A percentile compares a stretch with the other conserved stretches of the same genome.
Evolutionary conservation across 202 grass and related monocot species (phyloP).

Genomic region (Dendrocalamus latiflorus): DNA sequence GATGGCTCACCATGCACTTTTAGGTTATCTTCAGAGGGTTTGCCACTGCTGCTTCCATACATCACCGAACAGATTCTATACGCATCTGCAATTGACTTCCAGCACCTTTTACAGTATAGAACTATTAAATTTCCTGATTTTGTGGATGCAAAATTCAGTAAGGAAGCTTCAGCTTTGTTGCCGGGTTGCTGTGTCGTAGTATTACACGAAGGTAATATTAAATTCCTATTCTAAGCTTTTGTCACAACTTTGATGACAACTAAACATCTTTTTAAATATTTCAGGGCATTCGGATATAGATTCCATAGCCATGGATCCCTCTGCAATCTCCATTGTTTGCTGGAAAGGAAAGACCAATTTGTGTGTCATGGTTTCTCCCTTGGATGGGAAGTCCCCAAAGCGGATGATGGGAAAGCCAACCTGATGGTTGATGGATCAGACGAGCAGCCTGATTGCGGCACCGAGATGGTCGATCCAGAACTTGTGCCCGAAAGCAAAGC

Average conservation of each 20-base stretch:
- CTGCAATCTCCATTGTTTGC: slow-evolving; percentile 70
- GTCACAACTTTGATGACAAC: background rate
- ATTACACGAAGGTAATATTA: slow-evolving; percentile 55
- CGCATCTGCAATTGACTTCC: slow-evolving; percentile 62
- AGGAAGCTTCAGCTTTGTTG: slow-evolving; percentile 61
- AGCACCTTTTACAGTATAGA: slow-evolving; percentile 83
- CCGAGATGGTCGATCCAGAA: slow-evolving; percentile 28
- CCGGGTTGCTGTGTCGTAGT: slow-evolving; percentile 80
- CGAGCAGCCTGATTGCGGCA: slow-evolving; percentile 10
- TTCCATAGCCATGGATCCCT: slow-evolving; percentile 50
- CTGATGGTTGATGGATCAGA: slow-evolving; percentile 18
- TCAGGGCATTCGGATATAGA: slow-evolving; percentile 44
- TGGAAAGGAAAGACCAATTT: slow-evolving; percentile 99
- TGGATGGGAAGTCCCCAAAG: slow-evolving; percentile 47
- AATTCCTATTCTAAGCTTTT: background rate
- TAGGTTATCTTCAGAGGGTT: slow-evolving; percentile 90
- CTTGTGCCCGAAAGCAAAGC: slow-evolving; percentile 23
- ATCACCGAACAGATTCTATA: slow-evolving; percentile 80
- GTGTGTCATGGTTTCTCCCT: slow-evolving; percentile 75
- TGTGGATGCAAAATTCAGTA: slow-evolving; percentile 57
- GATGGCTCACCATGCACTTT: slow-evolving; percentile 75
- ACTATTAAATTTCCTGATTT: slow-evolving; percentile 86
- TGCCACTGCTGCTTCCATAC: slow-evolving; percentile 80
- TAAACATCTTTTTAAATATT: slow-evolving; percentile 11
- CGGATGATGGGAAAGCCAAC: slow-evolving; percentile 6